Conservation (phyloP, 1,284 basidiomycete species). For the Ganoderma sp. region DNA sequence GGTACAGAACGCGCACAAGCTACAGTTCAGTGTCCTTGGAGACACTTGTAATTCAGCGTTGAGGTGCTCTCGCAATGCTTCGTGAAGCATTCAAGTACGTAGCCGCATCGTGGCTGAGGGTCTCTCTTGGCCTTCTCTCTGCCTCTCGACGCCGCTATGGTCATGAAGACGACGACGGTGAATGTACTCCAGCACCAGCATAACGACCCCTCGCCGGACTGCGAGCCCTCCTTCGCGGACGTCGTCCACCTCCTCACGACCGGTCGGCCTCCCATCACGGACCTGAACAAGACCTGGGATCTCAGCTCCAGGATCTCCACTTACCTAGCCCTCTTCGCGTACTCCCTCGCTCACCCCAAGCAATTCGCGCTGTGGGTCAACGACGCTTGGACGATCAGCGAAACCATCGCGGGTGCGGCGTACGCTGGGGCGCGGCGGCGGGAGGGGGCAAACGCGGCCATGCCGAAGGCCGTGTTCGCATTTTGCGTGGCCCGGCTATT, state of each 20-base stretch:
- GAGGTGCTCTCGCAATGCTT: neutral
- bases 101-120: neutral
- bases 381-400: neutral
- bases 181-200: neutral
- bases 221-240: conserved; percentile 12
- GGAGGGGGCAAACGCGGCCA: neutral
- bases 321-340: conserved; percentile 16
- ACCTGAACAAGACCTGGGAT: neutral
- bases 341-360: conserved; percentile 14
- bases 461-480: neutral
- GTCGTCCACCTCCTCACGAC: conserved; percentile 10
- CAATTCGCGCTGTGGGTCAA: conserved; percentile 10
- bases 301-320: conserved; percentile 1
- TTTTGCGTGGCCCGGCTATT: neutral
- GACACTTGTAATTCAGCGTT: neutral
- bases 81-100: neutral
- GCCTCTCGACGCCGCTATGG: neutral
- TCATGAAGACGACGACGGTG: neutral
- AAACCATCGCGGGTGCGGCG: neutral
- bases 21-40: neutral
- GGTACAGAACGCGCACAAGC: too few species aligned
- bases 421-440: neutral
- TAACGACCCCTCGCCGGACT: neutral
- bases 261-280: neutral
- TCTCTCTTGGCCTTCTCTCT: neutral